Conservation (phyloP, 169 alveolate species). For the Eimeria falciformis region DNA sequence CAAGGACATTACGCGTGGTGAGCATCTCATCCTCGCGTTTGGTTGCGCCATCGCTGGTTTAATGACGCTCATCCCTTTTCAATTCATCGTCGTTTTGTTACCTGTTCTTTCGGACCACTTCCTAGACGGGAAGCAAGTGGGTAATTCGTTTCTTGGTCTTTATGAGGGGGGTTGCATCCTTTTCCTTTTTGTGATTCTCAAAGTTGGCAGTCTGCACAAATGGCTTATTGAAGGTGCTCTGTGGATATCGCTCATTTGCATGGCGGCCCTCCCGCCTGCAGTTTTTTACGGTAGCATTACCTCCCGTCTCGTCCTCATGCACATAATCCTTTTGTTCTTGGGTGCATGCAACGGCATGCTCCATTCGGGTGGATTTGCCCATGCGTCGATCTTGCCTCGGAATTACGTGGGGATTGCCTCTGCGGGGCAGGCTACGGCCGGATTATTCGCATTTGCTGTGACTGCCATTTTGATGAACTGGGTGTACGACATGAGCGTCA, state of each 20-base stretch:
- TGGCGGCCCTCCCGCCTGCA: conserved; percentile 63
- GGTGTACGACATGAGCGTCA: conserved; percentile 47
- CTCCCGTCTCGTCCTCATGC: conserved; percentile 44
- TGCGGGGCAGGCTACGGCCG: conserved; percentile 58
- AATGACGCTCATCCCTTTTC: conserved; percentile 64
- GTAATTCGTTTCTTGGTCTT: conserved; percentile 56
- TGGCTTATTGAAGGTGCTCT: conserved; percentile 71
- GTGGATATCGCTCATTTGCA: conserved; percentile 26
- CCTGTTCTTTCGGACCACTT: conserved; percentile 48
- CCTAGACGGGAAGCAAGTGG: conserved; percentile 59
- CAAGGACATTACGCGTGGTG: conserved; percentile 45
- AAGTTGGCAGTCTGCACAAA: conserved; percentile 44
- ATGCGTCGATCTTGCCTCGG: conserved; percentile 58
- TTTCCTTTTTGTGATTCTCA: conserved; percentile 35
- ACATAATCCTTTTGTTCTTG: conserved; percentile 34
- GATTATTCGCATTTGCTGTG: conserved; percentile 41
- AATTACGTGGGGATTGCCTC: conserved; percentile 65
- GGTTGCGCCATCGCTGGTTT: conserved; percentile 60
- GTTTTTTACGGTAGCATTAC: conserved; percentile 34
- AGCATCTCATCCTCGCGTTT: background rate
- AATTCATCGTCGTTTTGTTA: conserved; percentile 45
- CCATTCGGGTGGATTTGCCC: conserved; percentile 60
- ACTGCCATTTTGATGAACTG: conserved; percentile 56
- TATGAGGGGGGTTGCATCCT: conserved; percentile 42
- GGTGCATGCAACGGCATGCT: conserved; percentile 53